A percentile compares a stretch with the other conserved stretches of the same genome.
Evolutionary conservation across 192 early-diverging fungal genomes (phyloP).

Genomic region (Podila verticillata): DNA sequence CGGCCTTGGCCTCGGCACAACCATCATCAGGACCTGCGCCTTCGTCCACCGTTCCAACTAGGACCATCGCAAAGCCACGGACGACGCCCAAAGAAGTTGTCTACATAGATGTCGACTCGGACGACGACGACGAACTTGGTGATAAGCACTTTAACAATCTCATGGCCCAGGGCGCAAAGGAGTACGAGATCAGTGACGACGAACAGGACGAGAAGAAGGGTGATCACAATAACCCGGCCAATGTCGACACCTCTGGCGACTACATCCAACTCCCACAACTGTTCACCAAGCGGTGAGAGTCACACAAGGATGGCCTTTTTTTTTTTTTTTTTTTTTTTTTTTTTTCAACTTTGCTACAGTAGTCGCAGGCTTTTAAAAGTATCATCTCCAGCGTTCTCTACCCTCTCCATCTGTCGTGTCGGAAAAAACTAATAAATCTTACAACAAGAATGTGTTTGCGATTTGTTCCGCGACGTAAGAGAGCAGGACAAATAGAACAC

Average conservation of each 20-base stretch:
- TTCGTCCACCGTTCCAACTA: not conserved
- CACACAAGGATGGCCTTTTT: no score
- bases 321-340: no score
- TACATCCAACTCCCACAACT: conserved; percentile 10
- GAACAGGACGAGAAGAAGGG: not conserved
- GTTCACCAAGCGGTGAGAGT: not conserved
- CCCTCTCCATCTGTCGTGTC: no score
- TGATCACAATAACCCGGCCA: not conserved
- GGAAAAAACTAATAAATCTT: no score
- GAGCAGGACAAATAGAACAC: no score
- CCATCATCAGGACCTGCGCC: not conserved
- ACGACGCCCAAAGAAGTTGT: not conserved
- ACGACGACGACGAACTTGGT: not conserved
- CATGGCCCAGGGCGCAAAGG: not conserved
- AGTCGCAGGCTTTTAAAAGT: no score
- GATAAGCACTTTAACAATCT: not conserved
- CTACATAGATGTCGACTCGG: not conserved
- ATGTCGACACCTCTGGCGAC: not conserved
- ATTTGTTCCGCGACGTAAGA: no score
- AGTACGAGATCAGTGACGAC: not conserved
- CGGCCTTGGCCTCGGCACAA: not conserved
- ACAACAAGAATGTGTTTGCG: no score
- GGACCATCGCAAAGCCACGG: not conserved
- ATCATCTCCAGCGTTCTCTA: no score
- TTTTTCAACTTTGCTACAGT: no score